Base-by-base conservation (phyloP, 768 basidiomycete species). In the Trametes elegans region DNA sequence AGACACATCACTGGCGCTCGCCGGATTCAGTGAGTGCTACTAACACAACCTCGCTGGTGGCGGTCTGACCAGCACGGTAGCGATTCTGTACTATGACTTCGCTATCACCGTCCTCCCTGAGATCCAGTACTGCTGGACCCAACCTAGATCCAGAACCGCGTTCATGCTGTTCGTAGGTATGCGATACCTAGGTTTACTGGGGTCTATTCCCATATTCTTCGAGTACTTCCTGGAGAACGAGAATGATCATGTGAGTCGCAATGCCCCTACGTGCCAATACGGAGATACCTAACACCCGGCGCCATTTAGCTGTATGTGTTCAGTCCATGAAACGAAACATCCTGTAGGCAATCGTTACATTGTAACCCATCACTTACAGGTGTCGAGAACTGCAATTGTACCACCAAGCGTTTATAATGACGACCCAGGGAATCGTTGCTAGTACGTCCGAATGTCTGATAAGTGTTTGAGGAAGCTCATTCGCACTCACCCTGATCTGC, bases 81-180 rank as follows among this genome's bases (percentile, higher is more conserved):
- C 43, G 5, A 48, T 73, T 16, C 59, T 75, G 24, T 61, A 74
- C n/a, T 77, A 77, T 45, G 81, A 82, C 41, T 79, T 79, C 55
- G 36, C 70, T 26, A 63, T 80, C 32, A 83, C 81, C 0, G 57
- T 82, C 7, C 40, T 61, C 1, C 48, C 55, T 27, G 81, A 83
- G 58, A 68, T 78, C 13, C 68, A 73, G 19, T 65, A 71, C 14
- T 78, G 76, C 64, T 82, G 82, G 81, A 50, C 50, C 32, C 36
- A 35, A 2, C 28, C 55, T 0, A 32, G 32, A 13, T 42, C 57
- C 57, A 59, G 49, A 1, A 54, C 45, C 45, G 48, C 52, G 7
- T 66, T 61, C 13, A 5, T 42, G 10, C 7, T 66, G 6, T 69
- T 65, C 43, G 50, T 63, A 2, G 24, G 56, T 8, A 62, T 58